These are phyloP conservation scores for Chloranthus sessilifolius DNA, from an alignment of 164 flowering plant genomes.

Conservation along the genomic window DNA sequence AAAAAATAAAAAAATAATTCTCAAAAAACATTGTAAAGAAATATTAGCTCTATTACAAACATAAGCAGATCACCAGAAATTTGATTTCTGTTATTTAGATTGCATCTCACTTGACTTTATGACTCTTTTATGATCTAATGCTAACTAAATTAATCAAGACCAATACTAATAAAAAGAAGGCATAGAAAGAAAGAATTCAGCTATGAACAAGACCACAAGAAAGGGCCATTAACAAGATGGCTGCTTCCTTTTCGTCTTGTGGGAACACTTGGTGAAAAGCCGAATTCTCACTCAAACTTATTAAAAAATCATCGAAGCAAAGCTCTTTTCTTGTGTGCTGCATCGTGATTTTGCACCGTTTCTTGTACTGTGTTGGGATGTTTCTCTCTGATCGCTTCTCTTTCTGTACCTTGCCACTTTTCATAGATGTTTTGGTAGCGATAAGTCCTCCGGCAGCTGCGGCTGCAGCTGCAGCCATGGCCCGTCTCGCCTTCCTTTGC, in stretches of 20 bases:
- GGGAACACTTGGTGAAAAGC: conserved; percentile 68
- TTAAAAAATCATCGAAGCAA: conserved; percentile 55
- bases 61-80: too few relatives aligned
- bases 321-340: conserved; percentile 24
- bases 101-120: too few relatives aligned
- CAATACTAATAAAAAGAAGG: not conserved
- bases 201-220: conserved; percentile 73
- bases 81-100: too few relatives aligned
- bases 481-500: conserved; percentile 77
- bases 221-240: conserved; percentile 86
- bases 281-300: conserved; percentile 45
- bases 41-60: too few relatives aligned
- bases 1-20: too few relatives aligned
- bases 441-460: conserved; percentile 24
- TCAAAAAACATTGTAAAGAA: too few relatives aligned
- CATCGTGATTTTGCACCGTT: conserved; percentile 32
- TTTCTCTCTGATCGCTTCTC: conserved; percentile 27
- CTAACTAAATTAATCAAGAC: too few relatives aligned
- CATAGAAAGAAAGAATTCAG: conserved; percentile 21
- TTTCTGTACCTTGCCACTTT: conserved; percentile 22
- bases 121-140: too few relatives aligned
- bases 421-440: conserved; percentile 6
- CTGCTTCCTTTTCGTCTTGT: conserved; percentile 91
- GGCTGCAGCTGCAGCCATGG: conserved; percentile 57
- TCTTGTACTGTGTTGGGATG: conserved; percentile 32